Evolutionary conservation across 192 early-diverging fungal genomes (phyloP), one percentile per base, ranked within the genome.

Genomic region (Chytriomyces sp.): DNA sequence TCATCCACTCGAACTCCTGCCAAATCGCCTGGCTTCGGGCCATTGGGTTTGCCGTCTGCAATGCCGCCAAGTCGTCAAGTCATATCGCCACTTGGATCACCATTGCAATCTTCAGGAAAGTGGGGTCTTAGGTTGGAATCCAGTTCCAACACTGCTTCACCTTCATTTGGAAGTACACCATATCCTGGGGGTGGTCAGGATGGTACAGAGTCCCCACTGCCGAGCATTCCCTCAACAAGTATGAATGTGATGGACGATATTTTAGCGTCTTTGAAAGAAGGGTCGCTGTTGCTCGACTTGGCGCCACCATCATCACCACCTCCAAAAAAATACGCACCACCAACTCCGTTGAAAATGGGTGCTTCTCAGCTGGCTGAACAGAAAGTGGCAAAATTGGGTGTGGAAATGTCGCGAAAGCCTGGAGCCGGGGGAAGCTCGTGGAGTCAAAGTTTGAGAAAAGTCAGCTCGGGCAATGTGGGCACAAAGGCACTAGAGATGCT

Each of bases 211-310:
- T 35, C 35, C 35, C 4, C 35, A 4, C 35, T 35, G 35, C 49
- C n/a, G 23, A 50, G 35, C 23, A 50, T 61, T 23, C 76, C 50
- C 9, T 18, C 28, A 23, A 49, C 66, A 11, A 66, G 65, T 3
- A 61, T 61, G n/a, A 50, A 57, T 24, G 78, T 63, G 9, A 85
- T 85, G 84, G 81, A 82, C 50, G 81, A 82, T 57, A 69, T 85
- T 24, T 50, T 85, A 60, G 79, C 79, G 18, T 82, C 81, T 8
- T 57, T 85, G n/a, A 85, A 85, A 50, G 76, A 76, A 16, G 83
- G 83, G 8, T 69, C 76, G 8, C 2, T 69, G 45, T 16, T 43
- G 13, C 23, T 69, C 13, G 76, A 77, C 45, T n/a, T 43, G 61
- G 20, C 50, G 8, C 10, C 44, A 20, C 18, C 18, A 23, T 11